Conservation (phyloP, 2,329 filamentous ascomycete genomes). For the Ophiostoma triangulosporum region DNA sequence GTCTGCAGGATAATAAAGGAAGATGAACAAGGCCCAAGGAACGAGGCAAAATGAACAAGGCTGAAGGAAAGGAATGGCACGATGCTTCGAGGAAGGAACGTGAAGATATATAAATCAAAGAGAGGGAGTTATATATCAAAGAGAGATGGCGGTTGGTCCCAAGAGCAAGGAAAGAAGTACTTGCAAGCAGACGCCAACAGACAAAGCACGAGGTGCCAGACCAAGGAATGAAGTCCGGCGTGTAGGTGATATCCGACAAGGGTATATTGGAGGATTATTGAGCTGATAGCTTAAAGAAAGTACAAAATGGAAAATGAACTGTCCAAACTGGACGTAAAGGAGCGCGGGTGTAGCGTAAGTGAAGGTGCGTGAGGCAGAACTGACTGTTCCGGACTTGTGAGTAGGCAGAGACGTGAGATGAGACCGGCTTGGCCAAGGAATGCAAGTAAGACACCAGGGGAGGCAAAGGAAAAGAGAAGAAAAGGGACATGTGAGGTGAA, state of each 20-base stretch:
- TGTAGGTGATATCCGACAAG: not conserved
- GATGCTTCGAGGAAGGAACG: constrained; percentile 3
- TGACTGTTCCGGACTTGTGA: constrained; percentile 1
- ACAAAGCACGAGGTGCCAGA: not conserved
- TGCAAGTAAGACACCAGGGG: not conserved
- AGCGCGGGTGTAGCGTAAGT: not conserved
- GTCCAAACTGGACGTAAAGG: too few species aligned
- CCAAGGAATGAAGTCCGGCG: not conserved
- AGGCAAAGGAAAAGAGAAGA: not conserved
- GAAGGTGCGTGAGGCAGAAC: not conserved
- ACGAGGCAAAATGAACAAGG: not conserved
- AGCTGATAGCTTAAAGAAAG: too few species aligned
- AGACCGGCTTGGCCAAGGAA: constrained; percentile 2
- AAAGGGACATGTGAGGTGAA: not conserved
- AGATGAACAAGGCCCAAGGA: not conserved
- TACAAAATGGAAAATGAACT: too few species aligned
- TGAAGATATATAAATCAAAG: not conserved
- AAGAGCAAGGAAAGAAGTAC: not conserved
- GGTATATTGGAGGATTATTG: not conserved
- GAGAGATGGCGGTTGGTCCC: not conserved
- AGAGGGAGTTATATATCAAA: not conserved
- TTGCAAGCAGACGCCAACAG: not conserved
- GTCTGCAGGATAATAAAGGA: not conserved
- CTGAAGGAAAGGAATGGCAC: too few species aligned
- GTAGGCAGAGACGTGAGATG: not conserved